Percentiles rank a stretch among this genome's conserved stretches.
These are phyloP conservation scores for Pythium phragmitis DNA, from an alignment of 352 stramenopile genomes.

Conservation along the genomic window DNA sequence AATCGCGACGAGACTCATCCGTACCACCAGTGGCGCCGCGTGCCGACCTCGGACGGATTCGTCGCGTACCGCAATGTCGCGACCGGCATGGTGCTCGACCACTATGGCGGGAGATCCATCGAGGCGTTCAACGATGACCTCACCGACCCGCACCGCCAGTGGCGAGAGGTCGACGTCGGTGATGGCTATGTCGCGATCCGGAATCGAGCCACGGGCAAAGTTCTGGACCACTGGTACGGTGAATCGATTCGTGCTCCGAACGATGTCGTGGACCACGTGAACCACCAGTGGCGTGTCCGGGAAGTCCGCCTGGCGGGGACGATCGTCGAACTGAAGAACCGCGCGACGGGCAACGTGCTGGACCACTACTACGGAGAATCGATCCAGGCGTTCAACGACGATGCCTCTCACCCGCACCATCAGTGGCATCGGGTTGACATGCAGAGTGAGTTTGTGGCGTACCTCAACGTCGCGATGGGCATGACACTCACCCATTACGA, in stretches of 20 bases:
- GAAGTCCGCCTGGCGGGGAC: neutral
- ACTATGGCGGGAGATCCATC: conserved; percentile 1
- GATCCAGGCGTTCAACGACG: conserved; percentile 14
- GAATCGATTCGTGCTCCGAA: neutral
- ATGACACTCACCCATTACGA: conserved; percentile 14
- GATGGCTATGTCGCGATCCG: conserved; percentile 5
- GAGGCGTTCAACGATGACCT: conserved; percentile 5
- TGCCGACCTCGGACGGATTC: conserved; percentile 1
- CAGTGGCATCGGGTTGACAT: conserved; percentile 6
- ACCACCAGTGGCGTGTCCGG: neutral
- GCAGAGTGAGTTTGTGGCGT: conserved; percentile 2
- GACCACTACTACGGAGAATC: conserved; percentile 16
- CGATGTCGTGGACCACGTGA: neutral
- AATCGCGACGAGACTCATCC: conserved; percentile 4
- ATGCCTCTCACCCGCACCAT: conserved; percentile 4
- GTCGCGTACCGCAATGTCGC: conserved; percentile 13
- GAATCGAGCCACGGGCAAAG: conserved; percentile 8
- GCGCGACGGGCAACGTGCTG: conserved; percentile 17
- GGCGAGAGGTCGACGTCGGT: neutral
- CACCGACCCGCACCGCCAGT: conserved; percentile 7
- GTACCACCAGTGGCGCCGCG: conserved; percentile 15
- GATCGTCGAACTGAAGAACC: conserved; percentile 24
- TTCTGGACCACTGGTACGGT: conserved; percentile 16
- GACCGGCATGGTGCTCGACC: conserved; percentile 14
- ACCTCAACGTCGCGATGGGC: conserved; percentile 10